Conservation (phyloP, 441 rosid species). For the Kokia cookei region DNA sequence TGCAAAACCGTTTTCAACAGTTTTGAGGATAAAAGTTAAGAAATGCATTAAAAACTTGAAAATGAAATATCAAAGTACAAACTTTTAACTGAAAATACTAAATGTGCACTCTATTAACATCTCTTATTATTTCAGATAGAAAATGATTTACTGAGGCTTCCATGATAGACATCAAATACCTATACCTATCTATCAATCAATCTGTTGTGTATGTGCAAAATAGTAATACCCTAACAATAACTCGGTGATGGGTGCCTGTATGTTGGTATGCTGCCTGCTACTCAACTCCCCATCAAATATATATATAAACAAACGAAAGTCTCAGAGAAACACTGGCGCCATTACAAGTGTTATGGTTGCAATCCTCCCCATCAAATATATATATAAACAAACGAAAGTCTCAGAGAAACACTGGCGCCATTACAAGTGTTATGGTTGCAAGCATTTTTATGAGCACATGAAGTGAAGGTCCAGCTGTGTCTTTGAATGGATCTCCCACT, state of each 20-base stretch:
- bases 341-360: constrained; percentile 82
- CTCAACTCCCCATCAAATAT: neutral
- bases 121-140: neutral
- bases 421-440: constrained; percentile 80
- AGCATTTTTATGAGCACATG: constrained; percentile 97
- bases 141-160: neutral
- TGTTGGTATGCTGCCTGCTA: neutral
- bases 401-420: constrained; percentile 41
- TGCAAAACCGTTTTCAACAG: too few relatives aligned
- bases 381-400: neutral
- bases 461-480: constrained; percentile 96
- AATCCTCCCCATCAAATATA: constrained; percentile 9
- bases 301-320: neutral
- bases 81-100: neutral
- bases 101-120: neutral
- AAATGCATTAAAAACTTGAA: neutral
- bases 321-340: constrained; percentile 40
- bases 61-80: neutral
- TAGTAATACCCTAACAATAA: neutral
- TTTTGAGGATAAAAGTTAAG: neutral
- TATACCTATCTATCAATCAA: neutral
- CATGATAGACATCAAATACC: neutral
- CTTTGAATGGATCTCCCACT: constrained; percentile 98
- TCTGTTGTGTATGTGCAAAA: neutral
- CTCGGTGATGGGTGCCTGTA: neutral